phyloP scores from a whole-genome alignment of 257 asterid species.

The Solanum infundibuliforme region DNA sequence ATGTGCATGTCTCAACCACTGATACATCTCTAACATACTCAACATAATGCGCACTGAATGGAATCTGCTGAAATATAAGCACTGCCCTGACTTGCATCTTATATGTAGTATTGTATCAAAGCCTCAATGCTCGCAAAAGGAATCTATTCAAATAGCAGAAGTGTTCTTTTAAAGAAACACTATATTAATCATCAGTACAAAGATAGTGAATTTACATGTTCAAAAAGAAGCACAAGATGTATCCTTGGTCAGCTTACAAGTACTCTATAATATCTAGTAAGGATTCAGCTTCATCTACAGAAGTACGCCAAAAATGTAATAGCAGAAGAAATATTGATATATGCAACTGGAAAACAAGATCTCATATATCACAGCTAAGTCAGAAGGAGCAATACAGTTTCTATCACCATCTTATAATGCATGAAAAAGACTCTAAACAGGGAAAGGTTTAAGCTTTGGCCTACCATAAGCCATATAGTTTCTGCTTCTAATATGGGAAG shows the following conservation, averaged over 20 bases:
- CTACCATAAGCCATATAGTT: slow-evolving; percentile 79
- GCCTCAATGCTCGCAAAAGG: neutral
- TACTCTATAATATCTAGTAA: neutral
- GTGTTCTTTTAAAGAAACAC: neutral
- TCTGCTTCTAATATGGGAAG: slow-evolving; percentile 55
- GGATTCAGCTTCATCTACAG: neutral
- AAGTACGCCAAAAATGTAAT: neutral
- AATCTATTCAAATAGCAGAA: neutral
- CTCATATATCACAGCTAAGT: neutral
- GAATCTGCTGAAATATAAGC: neutral
- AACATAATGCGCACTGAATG: neutral
- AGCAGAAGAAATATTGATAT: neutral
- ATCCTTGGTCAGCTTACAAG: neutral
- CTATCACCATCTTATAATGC: neutral
- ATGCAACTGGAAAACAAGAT: neutral
- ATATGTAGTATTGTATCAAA: neutral
- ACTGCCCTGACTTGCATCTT: neutral
- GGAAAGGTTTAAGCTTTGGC: slow-evolving; percentile 4
- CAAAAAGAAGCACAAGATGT: neutral
- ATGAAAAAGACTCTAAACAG: neutral
- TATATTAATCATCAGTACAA: neutral
- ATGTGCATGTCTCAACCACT: neutral
- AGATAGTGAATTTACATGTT: neutral
- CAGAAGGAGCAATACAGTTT: neutral
- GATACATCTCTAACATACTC: neutral